Conservation (phyloP, 768 basidiomycete genomes). For the Trametes villosa region DNA sequence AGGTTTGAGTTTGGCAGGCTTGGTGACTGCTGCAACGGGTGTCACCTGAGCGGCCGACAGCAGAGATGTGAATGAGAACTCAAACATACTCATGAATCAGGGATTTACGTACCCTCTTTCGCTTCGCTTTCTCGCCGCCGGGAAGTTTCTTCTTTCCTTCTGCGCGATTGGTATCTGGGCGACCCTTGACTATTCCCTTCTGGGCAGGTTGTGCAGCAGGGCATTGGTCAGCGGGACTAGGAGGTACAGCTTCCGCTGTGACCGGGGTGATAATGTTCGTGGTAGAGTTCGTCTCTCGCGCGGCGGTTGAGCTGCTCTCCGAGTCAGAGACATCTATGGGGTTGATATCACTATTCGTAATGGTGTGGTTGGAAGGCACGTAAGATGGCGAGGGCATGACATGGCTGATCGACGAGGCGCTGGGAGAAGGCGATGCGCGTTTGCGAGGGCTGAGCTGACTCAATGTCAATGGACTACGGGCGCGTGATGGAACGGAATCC, state of each 20-base stretch:
- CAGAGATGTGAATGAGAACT: not conserved
- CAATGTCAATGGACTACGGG: conserved; percentile 42
- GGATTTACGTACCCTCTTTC: conserved; percentile 19
- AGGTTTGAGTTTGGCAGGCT: conserved; percentile 22
- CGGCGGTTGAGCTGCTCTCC: not conserved
- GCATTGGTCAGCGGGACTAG: not conserved
- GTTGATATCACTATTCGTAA: too few relatives aligned
- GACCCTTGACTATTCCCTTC: conserved; percentile 16
- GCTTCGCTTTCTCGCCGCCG: conserved; percentile 22
- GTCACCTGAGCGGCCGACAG: conserved; percentile 13
- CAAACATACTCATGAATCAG: conserved; percentile 2
- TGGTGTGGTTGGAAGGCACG: not conserved
- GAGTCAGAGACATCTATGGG: not conserved
- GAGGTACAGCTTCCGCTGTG: not conserved
- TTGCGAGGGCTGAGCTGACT: conserved; percentile 45
- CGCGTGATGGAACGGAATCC: not conserved
- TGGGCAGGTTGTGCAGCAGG: not conserved
- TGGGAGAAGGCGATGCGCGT: not conserved
- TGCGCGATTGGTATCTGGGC: not conserved
- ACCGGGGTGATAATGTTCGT: not conserved
- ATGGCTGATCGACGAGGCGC: conserved; percentile 2
- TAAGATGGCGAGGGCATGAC: not conserved
- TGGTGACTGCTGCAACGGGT: conserved; percentile 14
- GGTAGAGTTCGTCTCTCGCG: not conserved
- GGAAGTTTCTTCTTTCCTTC: conserved; percentile 10